A percentile compares a stretch with the other conserved stretches of the same genome.
Conservation (phyloP, 176 grass and related monocot species). For the Echinochloa phyllopogon region DNA sequence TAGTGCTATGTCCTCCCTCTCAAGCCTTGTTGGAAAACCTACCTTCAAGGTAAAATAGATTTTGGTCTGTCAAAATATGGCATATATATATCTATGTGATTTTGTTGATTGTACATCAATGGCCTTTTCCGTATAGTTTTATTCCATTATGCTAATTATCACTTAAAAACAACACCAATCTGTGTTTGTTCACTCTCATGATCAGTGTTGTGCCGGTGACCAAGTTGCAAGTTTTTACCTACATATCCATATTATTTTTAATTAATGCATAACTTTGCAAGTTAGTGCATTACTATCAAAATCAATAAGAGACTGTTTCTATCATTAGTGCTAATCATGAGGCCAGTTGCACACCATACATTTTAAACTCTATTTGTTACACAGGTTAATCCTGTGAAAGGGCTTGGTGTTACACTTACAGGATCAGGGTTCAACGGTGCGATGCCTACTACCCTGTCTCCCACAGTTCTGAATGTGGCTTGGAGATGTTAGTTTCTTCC, state of each 20-base stretch:
- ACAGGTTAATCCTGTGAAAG: conserved; percentile 80
- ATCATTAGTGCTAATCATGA: conserved; percentile 24
- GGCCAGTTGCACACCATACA: background rate
- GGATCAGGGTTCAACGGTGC: conserved; percentile 67
- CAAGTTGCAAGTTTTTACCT: background rate
- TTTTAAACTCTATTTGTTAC: conserved; percentile 17
- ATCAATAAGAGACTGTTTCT: background rate
- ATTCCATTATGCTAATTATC: conserved; percentile 3
- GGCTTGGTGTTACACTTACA: conserved; percentile 64
- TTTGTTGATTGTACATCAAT: background rate
- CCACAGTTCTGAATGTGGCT: conserved; percentile 74
- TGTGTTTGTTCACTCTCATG: conserved; percentile 10
- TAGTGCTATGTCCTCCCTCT: conserved; percentile 68
- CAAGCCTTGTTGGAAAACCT: conserved; percentile 74
- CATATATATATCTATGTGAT: background rate
- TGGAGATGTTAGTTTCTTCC: conserved; percentile 80
- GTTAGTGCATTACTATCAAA: background rate
- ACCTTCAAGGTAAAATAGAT: conserved; percentile 60
- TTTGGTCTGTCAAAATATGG: background rate
- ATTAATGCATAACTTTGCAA: conserved; percentile 16
- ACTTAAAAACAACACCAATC: background rate
- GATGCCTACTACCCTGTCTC: conserved; percentile 82
- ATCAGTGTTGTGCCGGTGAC: background rate
- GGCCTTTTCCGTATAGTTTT: background rate
- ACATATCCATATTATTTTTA: background rate